phyloP scores from a whole-genome alignment of 139 green algal species.

The Chlamydomonas asymmetrica region DNA sequence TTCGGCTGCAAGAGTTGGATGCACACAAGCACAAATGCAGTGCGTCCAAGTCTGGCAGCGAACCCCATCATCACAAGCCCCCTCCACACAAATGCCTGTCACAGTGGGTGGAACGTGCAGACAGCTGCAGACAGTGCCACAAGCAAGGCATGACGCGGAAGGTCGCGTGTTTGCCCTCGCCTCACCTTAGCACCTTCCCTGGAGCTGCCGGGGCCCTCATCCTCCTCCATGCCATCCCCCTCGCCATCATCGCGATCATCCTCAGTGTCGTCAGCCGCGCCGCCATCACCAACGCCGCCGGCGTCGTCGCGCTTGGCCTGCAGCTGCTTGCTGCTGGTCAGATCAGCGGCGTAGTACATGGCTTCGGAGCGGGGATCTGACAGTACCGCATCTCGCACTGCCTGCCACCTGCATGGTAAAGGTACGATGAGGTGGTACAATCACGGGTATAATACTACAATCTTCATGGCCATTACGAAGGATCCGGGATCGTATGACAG shows the following conservation, averaged over 20 bases:
- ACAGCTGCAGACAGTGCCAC: too few species aligned
- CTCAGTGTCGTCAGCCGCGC: background rate
- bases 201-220: background rate
- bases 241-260: background rate
- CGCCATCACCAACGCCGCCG: background rate
- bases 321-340: background rate
- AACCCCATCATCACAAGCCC: too few species aligned
- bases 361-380: slow-evolving; percentile 20
- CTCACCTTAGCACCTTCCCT: too few species aligned
- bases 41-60: too few species aligned
- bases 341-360: background rate
- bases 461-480: too few species aligned
- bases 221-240: background rate
- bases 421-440: background rate
- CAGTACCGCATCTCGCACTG: background rate
- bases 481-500: too few species aligned
- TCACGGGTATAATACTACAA: background rate
- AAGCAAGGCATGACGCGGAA: too few species aligned
- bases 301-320: background rate
- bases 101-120: too few species aligned
- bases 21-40: too few species aligned
- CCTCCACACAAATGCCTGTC: too few species aligned
- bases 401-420: slow-evolving; percentile 13
- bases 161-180: too few species aligned
- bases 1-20: too few species aligned